Evolutionary conservation across 805 yeast genomes (phyloP), one percentile per base, ranked within the genome.

Genomic region (Nakazawaea ernobii): DNA sequence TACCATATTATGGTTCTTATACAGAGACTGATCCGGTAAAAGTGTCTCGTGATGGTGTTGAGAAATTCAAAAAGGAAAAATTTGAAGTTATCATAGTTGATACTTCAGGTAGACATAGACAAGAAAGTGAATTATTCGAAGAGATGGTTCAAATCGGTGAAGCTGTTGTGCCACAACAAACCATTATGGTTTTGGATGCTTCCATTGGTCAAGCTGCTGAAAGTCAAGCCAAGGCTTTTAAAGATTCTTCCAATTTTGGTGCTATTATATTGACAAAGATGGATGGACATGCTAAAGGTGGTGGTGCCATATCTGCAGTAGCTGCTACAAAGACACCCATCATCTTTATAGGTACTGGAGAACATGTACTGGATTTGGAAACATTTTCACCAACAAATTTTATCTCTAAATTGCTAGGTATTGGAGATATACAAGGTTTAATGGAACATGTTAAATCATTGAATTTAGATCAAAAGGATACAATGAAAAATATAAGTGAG

Each of bases 281-380:
- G 95, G 99, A 92, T 67, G 98, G 98, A 45, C 97, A 94, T 60
- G 99, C 98, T 35, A 92, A 86, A 68, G 99, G 99, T 65, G 99
- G 99, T 69, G 99, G 99, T 73, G 99, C 99, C 29, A 91, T 92
- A 46, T 89, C 97, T 35, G 99, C 99, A 0, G 97, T 92, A 46
- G 99, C 99, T 2, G 94, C 97, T 2, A 92, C 98, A 2, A 76
- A 86, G 47, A 94, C 98, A 0, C 99, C 99, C 7, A 85, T 92
- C 55, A 87, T 86, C 8, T 92, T 92, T 61, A 94, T 92, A 50
- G 99, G 99, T 78, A 92, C 98, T 2, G 99, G 99, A 62, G 99
- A 92, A 66, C 99, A 94, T 61, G 86, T 91, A 33, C 86, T 85
- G 48, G 98, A 92, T 63, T 76, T 92, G 51, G 99, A 94, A 66